A percentile compares a stretch with the other conserved stretches of the same genome.
These are phyloP conservation scores for Sporothrix protearum DNA, from an alignment of 2,329 filamentous ascomycete species.

Conservation along the genomic window DNA sequence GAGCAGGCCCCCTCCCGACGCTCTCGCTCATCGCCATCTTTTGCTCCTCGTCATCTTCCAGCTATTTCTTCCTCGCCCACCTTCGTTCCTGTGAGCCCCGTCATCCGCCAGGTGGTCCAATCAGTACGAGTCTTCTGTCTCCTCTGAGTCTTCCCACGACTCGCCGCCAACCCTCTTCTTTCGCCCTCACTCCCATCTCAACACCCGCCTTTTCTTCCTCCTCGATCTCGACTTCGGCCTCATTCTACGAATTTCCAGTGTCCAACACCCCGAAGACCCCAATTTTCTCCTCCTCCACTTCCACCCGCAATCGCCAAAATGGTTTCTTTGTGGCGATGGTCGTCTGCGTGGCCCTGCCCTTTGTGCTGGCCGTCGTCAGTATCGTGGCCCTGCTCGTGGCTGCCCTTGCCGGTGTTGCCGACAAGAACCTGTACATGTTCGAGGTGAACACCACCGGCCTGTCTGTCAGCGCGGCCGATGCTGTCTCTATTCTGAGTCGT, in stretches of 20 bases:
- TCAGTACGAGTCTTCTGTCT: conserved; percentile 3
- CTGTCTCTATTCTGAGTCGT: conserved; percentile 20
- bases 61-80: conserved; percentile 6
- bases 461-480: conserved; percentile 38
- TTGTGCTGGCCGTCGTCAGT: conserved; percentile 73
- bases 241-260: not conserved
- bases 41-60: conserved; percentile 14
- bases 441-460: conserved; percentile 61
- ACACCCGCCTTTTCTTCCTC: conserved; percentile 5
- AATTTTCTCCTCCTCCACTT: not conserved
- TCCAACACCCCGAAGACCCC: not conserved
- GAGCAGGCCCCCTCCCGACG: not conserved
- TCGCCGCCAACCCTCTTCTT: not conserved
- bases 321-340: conserved; percentile 63
- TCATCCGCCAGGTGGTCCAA: not conserved
- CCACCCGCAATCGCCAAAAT: conserved; percentile 27
- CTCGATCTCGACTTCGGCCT: conserved; percentile 15
- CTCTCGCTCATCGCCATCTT: conserved; percentile 17
- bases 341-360: conserved; percentile 82
- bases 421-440: conserved; percentile 57
- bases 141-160: conserved; percentile 5
- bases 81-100: not conserved
- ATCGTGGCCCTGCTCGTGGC: conserved; percentile 65
- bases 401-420: conserved; percentile 53
- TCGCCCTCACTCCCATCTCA: not conserved